Conservation (phyloP, 2,329 filamentous ascomycete genomes). For the Pseudopithomyces chartarum region DNA sequence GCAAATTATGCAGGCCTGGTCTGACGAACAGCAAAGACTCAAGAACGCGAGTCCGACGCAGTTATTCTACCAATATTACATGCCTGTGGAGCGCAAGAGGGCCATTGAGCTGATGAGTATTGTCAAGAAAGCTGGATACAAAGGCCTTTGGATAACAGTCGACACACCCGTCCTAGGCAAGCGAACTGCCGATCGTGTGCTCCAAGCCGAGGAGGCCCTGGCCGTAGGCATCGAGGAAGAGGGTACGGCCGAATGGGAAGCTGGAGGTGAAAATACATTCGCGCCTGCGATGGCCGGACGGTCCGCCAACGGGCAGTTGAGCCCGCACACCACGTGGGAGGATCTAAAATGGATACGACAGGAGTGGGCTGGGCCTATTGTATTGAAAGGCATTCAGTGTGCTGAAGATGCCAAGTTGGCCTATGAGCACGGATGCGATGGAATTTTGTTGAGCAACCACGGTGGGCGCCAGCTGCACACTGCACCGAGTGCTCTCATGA, state of each 20-base stretch:
- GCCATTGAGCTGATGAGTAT: slow-evolving; percentile 39
- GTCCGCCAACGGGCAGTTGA: slow-evolving; percentile 33
- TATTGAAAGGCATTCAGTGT: slow-evolving; percentile 52
- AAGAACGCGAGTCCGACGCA: slow-evolving; percentile 32
- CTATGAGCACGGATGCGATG: slow-evolving; percentile 50
- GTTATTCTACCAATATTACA: slow-evolving; percentile 45
- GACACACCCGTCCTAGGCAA: slow-evolving; percentile 43
- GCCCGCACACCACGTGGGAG: slow-evolving; percentile 55
- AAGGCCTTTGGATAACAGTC: slow-evolving; percentile 44
- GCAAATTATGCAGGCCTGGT: slow-evolving; percentile 39
- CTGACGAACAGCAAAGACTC: slow-evolving; percentile 29
- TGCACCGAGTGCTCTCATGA: slow-evolving; percentile 43
- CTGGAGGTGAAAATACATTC: slow-evolving; percentile 61
- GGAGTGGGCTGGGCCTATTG: slow-evolving; percentile 48
- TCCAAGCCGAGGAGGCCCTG: slow-evolving; percentile 55
- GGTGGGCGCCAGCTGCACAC: slow-evolving; percentile 59
- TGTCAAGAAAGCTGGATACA: slow-evolving; percentile 38
- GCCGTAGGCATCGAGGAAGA: slow-evolving; percentile 57
- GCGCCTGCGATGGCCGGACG: slow-evolving; percentile 61
- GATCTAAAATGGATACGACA: slow-evolving; percentile 53
- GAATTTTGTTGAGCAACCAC: slow-evolving; percentile 59
- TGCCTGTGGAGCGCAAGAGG: slow-evolving; percentile 38
- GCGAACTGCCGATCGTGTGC: slow-evolving; percentile 38
- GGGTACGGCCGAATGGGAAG: slow-evolving; percentile 58
- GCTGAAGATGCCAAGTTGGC: slow-evolving; percentile 54